A percentile compares a stretch with the other conserved stretches of the same genome.
These are phyloP conservation scores for Pseudotsuga menziesii DNA, from an alignment of 75 land plant genomes.

Conservation along the genomic window DNA sequence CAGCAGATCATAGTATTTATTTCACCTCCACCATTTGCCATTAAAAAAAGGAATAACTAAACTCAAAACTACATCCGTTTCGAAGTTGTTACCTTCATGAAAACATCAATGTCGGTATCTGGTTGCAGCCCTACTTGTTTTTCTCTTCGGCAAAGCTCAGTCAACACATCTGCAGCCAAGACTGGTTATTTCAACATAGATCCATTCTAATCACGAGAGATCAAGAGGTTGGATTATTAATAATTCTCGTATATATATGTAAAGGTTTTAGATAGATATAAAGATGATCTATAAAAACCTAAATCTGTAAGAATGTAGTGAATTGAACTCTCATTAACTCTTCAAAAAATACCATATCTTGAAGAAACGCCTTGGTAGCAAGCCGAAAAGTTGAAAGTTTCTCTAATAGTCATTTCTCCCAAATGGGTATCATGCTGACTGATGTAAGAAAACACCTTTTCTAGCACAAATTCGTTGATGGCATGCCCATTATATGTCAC, in stretches of 20 bases:
- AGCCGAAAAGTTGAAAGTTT: constrained; percentile 57
- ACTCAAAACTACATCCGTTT: neutral
- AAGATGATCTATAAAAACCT: neutral
- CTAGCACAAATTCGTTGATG: constrained; percentile 47
- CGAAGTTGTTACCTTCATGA: constrained; percentile 42
- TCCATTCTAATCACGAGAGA: too few species aligned
- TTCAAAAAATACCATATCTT: constrained; percentile 23
- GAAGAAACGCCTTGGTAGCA: constrained; percentile 49
- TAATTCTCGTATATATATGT: neutral
- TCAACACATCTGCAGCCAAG: constrained; percentile 35
- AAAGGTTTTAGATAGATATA: neutral
- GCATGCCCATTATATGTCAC: constrained; percentile 52
- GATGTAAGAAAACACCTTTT: constrained; percentile 47
- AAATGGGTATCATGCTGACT: constrained; percentile 52
- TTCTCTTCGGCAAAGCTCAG: constrained; percentile 49
- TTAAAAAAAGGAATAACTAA: neutral
- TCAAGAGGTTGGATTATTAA: too few species aligned
- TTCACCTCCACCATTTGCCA: neutral
- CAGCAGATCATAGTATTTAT: constrained; percentile 27
- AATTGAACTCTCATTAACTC: neutral
- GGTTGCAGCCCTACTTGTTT: constrained; percentile 53
- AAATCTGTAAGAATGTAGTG: neutral
- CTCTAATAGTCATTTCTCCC: constrained; percentile 54
- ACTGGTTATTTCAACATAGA: too few species aligned
- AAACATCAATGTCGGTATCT: constrained; percentile 62